phyloP scores from a whole-genome alignment of 2,329 filamentous ascomycete species.

The Penicillium sp. region DNA sequence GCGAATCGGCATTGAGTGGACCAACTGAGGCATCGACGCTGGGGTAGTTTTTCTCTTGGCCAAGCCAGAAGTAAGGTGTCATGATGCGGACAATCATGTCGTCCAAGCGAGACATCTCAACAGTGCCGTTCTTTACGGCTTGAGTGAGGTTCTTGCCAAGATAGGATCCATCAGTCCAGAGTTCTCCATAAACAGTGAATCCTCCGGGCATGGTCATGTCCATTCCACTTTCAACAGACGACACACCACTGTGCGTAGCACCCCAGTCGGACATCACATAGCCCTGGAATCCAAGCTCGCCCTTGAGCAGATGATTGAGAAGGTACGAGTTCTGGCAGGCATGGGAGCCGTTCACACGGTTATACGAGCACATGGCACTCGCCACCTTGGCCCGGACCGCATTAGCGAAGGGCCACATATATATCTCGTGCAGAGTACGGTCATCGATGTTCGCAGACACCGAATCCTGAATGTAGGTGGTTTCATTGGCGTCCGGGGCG shows the following conservation, averaged over 20 bases:
- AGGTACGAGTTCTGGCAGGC: slow-evolving; percentile 35
- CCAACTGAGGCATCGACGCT: slow-evolving; percentile 12
- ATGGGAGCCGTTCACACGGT: slow-evolving; percentile 52
- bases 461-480: slow-evolving; percentile 11
- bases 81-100: slow-evolving; percentile 53
- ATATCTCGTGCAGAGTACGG: slow-evolving; percentile 73
- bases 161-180: slow-evolving; percentile 14
- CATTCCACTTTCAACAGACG: slow-evolving; percentile 53
- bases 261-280: slow-evolving; percentile 51
- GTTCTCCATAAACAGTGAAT: slow-evolving; percentile 37
- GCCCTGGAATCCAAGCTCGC: slow-evolving; percentile 55
- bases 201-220: slow-evolving; percentile 31
- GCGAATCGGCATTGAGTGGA: slow-evolving; percentile 10
- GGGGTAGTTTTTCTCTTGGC: slow-evolving; percentile 47
- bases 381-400: slow-evolving; percentile 67
- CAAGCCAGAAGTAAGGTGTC: slow-evolving; percentile 51
- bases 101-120: slow-evolving; percentile 46
- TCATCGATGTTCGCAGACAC: slow-evolving; percentile 63
- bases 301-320: slow-evolving; percentile 53
- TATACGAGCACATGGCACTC: slow-evolving; percentile 51
- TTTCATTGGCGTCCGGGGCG: slow-evolving; percentile 10
- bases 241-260: slow-evolving; percentile 50
- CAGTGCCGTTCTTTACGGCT: slow-evolving; percentile 42
- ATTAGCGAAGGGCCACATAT: slow-evolving; percentile 76
- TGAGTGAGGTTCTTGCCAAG: slow-evolving; percentile 16